Conservation (phyloP, 371 early-diverging fungal species). For the Fennellomyces sp. region DNA sequence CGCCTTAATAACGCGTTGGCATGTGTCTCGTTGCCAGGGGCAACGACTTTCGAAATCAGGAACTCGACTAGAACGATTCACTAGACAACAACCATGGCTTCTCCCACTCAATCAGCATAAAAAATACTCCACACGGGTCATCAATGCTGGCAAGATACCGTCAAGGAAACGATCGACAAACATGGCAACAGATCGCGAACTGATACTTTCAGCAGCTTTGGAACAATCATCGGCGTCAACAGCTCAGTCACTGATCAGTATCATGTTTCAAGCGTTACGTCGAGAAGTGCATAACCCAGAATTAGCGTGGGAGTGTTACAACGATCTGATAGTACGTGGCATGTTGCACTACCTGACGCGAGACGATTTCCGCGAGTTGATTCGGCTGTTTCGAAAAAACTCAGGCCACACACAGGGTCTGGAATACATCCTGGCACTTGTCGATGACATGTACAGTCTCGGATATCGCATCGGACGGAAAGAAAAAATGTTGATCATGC, state of each 20-base stretch:
- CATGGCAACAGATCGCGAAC: background rate
- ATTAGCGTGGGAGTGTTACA: slow-evolving; percentile 51
- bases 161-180: background rate
- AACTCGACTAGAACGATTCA: background rate
- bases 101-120: background rate
- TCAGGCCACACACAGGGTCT: slow-evolving; percentile 15
- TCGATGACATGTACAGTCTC: slow-evolving; percentile 42
- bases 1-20: background rate
- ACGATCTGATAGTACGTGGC: slow-evolving; percentile 30
- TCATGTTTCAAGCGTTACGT: slow-evolving; percentile 24
- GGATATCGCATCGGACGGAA: slow-evolving; percentile 34
- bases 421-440: slow-evolving; percentile 33
- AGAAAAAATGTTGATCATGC: slow-evolving; percentile 41
- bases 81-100: background rate
- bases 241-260: slow-evolving; percentile 34
- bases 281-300: slow-evolving; percentile 21
- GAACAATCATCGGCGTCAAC: slow-evolving; percentile 43
- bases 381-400: slow-evolving; percentile 24
- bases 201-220: slow-evolving; percentile 30
- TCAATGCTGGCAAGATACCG: background rate
- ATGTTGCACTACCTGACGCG: slow-evolving; percentile 34
- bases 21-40: background rate
- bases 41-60: background rate
- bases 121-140: background rate
- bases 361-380: slow-evolving; percentile 34